Base-by-base conservation (phyloP, 345 rosid species). In the Citrus cavaleriei region DNA sequence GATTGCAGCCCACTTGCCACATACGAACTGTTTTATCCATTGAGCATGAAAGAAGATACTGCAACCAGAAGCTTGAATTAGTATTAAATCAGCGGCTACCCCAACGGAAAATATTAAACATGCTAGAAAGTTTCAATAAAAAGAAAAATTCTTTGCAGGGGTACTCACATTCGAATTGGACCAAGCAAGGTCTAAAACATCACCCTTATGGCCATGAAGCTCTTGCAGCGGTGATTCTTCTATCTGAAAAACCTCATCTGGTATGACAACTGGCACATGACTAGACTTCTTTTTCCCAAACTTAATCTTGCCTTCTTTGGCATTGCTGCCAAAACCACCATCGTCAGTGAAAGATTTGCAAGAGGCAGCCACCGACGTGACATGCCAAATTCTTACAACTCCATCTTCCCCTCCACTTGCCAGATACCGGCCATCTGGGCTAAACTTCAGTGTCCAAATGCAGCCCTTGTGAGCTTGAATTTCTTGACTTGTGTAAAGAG, bases 391-490 rank as follows among this genome's bases (percentile, higher is more conserved):
- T 64, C 91, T 91, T 19, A 95, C 85, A 66, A 89, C 75, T 9
- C 97, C 94, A 81, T 93, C 99, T 81, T 88, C 93, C 5, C 99
- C 99, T 46, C 97, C 98, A 0, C 88, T 95, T 2, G 97, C 98
- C 80, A 95, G 82, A 68, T 76, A 93, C 72, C 79, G 86, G 18
- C 98, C 97, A 78, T 90, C 92, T n/a, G 97, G 90, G 68, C 97
- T 95, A 76, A 93, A 95, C 91, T 93, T 95, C 84, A 95, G 84
- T 14, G 89, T 54, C 91, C 90, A 85, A 81, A 93, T 92, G 75
- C 68, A 80, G 75, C 99, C 94, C 1, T 79, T 87, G 79, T 93
- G 99, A 79, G 94, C 99, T 78, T 81, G 83, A 79, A 95, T 84
- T 79, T 93, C 91, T 81, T 93, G 97, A 54, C 81, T 84, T 34